Conservation (phyloP, 768 basidiomycete genomes). For the Serendipita sp. region DNA sequence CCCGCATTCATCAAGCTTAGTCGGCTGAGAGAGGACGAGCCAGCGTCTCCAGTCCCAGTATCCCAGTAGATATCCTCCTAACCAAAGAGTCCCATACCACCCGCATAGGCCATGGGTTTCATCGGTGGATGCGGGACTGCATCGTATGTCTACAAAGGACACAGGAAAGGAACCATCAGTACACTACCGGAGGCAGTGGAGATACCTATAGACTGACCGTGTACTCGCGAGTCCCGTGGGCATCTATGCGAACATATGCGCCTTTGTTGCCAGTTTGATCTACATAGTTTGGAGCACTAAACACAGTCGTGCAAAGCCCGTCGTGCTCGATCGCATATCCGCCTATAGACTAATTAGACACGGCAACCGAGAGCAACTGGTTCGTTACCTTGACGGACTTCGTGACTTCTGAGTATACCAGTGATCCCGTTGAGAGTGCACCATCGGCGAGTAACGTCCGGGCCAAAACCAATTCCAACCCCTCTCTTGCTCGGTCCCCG, state of each 20-base stretch:
- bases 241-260: slow-evolving; percentile 79
- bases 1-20: neutral
- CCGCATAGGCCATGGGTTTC: slow-evolving; percentile 83
- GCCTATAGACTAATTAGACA: slow-evolving; percentile 7
- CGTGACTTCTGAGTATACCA: slow-evolving; percentile 86
- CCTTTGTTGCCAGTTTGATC: slow-evolving; percentile 87
- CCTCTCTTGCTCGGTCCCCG: slow-evolving; percentile 95
- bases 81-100: neutral
- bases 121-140: slow-evolving; percentile 78
- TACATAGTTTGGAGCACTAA: slow-evolving; percentile 91
- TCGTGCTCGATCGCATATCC: slow-evolving; percentile 93
- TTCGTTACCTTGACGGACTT: slow-evolving; percentile 80
- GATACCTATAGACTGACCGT: slow-evolving; percentile 19
- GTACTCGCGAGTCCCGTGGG: slow-evolving; percentile 56
- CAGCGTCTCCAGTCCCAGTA: neutral
- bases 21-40: too few species aligned
- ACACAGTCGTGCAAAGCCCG: slow-evolving; percentile 87
- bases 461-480: slow-evolving; percentile 91
- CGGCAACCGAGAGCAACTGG: neutral
- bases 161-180: neutral
- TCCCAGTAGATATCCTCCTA: neutral
- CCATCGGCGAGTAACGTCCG: slow-evolving; percentile 83
- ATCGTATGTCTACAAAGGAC: slow-evolving; percentile 33
- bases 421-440: slow-evolving; percentile 75
- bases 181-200: neutral